Percentiles rank a stretch among this genome's conserved stretches.
phyloP scores from a whole-genome alignment of 2,329 filamentous ascomycete species.

The Dactylellina drechsleri region DNA sequence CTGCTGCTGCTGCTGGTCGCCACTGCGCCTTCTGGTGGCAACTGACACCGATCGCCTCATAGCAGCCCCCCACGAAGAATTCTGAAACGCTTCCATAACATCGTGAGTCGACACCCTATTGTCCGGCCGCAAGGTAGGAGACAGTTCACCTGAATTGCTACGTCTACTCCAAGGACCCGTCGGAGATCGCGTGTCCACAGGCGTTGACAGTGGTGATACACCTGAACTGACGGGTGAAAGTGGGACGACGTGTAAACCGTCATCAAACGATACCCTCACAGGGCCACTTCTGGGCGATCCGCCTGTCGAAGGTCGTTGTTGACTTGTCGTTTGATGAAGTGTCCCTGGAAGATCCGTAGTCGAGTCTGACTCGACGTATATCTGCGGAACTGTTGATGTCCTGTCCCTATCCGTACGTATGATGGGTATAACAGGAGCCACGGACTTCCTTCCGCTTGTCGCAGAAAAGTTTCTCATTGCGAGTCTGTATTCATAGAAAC shows the following conservation, averaged over 20 bases:
- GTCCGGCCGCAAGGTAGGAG: conserved; percentile 39
- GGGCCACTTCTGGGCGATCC: conserved; percentile 31
- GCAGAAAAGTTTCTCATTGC: conserved; percentile 54
- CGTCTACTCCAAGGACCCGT: conserved; percentile 39
- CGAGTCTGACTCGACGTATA: conserved; percentile 53
- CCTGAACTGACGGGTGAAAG: conserved; percentile 51
- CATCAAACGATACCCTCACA: conserved; percentile 40
- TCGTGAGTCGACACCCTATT: conserved; percentile 56
- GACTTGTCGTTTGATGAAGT: not conserved
- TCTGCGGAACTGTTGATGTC: conserved; percentile 43
- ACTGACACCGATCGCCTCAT: conserved; percentile 54
- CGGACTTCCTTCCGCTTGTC: conserved; percentile 55
- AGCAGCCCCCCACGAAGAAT: conserved; percentile 55
- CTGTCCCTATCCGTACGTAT: conserved; percentile 49
- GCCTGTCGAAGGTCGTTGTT: conserved; percentile 24
- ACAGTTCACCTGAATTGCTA: conserved; percentile 26
- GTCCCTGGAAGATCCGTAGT: conserved; percentile 37
- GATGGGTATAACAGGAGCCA: conserved; percentile 48
- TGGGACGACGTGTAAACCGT: conserved; percentile 34
- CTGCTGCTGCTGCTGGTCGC: conserved; percentile 32
- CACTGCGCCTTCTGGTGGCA: conserved; percentile 34
- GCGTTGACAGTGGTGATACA: conserved; percentile 55
- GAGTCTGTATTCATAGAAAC: conserved; percentile 7
- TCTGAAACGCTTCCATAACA: conserved; percentile 56
- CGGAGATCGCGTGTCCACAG: conserved; percentile 33